Evolutionary conservation across 139 green algal species (phyloP), one percentile per base, ranked within the genome.

Genomic region (Chlorella sp.): DNA sequence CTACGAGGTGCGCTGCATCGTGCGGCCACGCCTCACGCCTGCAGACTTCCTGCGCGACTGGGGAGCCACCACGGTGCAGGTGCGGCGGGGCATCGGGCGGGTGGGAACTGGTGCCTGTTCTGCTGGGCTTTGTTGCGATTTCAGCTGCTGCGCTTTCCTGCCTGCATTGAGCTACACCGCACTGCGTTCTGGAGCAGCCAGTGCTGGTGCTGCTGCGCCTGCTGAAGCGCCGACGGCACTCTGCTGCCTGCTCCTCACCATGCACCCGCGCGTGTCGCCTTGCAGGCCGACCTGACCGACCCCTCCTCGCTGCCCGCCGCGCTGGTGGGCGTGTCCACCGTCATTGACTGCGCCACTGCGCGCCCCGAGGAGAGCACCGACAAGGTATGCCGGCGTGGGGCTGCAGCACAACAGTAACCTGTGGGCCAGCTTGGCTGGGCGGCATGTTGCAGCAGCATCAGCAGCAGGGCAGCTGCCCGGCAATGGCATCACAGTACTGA

Each of bases 31-130:
- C 26, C 89, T 93, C 72, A 97, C 93, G 64, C 97, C 97, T 20
- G 97, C 97, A 44, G 97, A 99, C 88, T 99, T 99, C 87, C 90
- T 99, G 65, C 91, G 97, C 18, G 97, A 99, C 85, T 99, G 97
- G 97, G 97, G 97, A 38, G 97, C 97, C 17, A 98, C 93, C 36
- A 97, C 94, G 9, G 96, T 99, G 79, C 92, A 60, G 51, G 51
- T 60, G 51, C 51, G 44, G n/a, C n/a, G n/a, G n/a, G n/a, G n/a
- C n/a, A n/a, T n/a, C n/a, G n/a, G n/a, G n/a, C n/a, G n/a, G n/a
- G n/a, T n/a, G n/a, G n/a, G n/a, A n/a, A n/a, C n/a, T 21, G 51
- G 12, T 60, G 51, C 21, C 95, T 90, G 90, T 94, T 68, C 11
- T 60, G 51, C 51, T 60, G n/a, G n/a, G n/a, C n/a, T n/a, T n/a